Conservation (phyloP, 306 rosid genomes). For the Carpinus viminea region DNA sequence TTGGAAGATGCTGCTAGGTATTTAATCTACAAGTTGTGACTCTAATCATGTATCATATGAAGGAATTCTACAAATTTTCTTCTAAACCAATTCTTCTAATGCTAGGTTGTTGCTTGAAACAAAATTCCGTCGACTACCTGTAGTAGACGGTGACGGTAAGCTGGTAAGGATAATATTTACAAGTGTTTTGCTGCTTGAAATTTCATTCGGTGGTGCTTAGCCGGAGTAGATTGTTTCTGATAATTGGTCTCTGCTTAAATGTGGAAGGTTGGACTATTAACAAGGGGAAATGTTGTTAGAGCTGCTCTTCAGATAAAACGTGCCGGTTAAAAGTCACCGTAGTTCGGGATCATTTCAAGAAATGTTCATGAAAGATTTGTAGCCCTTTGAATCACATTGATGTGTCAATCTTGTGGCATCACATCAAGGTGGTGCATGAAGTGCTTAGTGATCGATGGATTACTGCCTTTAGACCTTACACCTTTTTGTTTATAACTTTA, state of each 20-base stretch:
- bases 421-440: not conserved
- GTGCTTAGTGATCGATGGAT: slow-evolving; percentile 31
- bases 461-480: slow-evolving; percentile 2
- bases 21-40: not conserved
- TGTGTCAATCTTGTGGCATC: not conserved
- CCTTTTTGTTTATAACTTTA: slow-evolving; percentile 18
- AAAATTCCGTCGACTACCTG: slow-evolving; percentile 83
- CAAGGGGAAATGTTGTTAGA: slow-evolving; percentile 86
- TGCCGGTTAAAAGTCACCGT: slow-evolving; percentile 31
- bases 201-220: slow-evolving; percentile 15
- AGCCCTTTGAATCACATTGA: slow-evolving; percentile 14
- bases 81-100: slow-evolving; percentile 15
- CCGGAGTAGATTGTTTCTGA: slow-evolving; percentile 18
- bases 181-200: not conserved
- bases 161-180: slow-evolving; percentile 51
- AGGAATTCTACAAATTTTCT: too few relatives aligned
- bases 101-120: slow-evolving; percentile 88
- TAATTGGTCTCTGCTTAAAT: slow-evolving; percentile 30
- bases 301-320: slow-evolving; percentile 89
- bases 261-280: slow-evolving; percentile 78
- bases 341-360: slow-evolving; percentile 15
- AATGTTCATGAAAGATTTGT: not conserved
- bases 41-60: not conserved
- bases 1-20: slow-evolving; percentile 92
- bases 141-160: slow-evolving; percentile 75